Conservation (phyloP, 129 eudicot species). For the Heracleum sosnowskyi region DNA sequence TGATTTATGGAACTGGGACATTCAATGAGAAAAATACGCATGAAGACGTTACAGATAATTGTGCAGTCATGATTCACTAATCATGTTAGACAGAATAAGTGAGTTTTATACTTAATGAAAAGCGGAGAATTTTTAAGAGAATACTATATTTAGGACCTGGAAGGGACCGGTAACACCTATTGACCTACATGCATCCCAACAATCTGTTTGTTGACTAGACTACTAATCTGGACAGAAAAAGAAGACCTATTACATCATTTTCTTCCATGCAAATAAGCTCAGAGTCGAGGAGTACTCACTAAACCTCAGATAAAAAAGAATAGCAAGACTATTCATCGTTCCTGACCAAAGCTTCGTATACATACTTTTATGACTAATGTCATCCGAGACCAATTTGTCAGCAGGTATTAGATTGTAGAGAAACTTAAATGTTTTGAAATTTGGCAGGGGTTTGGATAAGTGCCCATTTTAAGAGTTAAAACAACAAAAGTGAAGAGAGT, state of each 20-base stretch:
- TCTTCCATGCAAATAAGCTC: background rate
- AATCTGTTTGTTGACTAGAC: background rate
- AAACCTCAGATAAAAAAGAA: background rate
- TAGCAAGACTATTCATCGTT: background rate
- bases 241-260: background rate
- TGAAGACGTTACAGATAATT: background rate
- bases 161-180: background rate
- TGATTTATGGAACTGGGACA: background rate
- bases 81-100: background rate
- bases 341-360: background rate
- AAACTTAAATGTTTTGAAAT: background rate
- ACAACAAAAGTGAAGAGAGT: background rate
- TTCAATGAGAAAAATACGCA: background rate
- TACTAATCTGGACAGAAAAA: background rate
- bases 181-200: background rate
- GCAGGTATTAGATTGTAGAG: background rate
- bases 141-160: background rate
- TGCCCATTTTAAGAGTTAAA: background rate
- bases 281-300: background rate
- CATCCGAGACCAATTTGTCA: background rate
- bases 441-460: background rate
- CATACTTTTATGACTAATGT: background rate
- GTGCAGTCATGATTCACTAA: background rate
- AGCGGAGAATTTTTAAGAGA: background rate
- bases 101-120: background rate